phyloP scores from a whole-genome alignment of 148 eudicot species.

The Diospyros kaki region DNA sequence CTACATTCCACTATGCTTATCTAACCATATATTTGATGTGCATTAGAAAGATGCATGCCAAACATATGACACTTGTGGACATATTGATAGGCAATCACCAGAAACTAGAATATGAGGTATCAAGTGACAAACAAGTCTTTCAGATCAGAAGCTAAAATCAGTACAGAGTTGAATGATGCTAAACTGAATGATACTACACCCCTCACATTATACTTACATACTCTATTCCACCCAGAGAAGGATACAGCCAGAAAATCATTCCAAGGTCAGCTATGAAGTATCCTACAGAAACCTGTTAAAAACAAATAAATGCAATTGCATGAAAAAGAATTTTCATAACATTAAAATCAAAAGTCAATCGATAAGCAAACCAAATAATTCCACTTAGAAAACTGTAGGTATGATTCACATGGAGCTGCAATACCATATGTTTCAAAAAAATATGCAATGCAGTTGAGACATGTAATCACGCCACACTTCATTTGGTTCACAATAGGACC shows the following conservation, averaged over 20 bases:
- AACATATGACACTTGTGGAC: background rate
- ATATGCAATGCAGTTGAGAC: background rate
- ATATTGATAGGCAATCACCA: background rate
- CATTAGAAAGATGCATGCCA: background rate
- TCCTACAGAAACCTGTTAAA: conserved; percentile 90
- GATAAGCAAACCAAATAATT: background rate
- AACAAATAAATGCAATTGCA: conserved; percentile 25
- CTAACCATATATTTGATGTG: background rate
- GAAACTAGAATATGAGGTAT: background rate
- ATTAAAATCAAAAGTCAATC: background rate
- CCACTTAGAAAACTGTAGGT: background rate
- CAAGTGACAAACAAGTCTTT: background rate
- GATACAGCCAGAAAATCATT: conserved; percentile 91
- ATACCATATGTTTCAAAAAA: background rate
- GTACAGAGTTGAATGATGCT: background rate
- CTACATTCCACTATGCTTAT: background rate
- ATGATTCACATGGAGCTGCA: background rate
- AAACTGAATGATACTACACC: background rate
- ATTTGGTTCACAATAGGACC: background rate
- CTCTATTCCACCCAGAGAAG: conserved; percentile 92
- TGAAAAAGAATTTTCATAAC: conserved; percentile 6
- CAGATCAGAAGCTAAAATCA: background rate
- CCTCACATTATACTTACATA: conserved; percentile 64
- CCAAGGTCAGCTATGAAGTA: conserved; percentile 92
- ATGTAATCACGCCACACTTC: background rate